Percentiles rank a stretch among this genome's conserved stretches.
These are phyloP conservation scores for Tuber calosporum DNA, from an alignment of 495 filamentous ascomycete genomes.

Conservation along the genomic window DNA sequence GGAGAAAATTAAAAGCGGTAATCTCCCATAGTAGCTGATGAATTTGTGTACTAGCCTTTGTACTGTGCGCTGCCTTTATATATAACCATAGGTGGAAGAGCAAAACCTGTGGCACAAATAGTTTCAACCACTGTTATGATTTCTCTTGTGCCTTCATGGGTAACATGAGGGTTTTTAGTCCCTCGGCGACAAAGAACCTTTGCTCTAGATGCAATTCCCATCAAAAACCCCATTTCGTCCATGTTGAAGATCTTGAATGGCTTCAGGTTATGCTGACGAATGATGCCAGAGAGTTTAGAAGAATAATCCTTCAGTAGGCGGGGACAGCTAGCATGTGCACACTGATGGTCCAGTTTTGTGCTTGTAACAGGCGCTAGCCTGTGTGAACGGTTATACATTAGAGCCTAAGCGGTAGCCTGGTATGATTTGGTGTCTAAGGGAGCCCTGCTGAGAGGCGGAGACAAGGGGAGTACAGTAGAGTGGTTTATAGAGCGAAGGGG, in stretches of 20 bases:
- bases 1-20: constrained; percentile 4
- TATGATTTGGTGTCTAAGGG: no score
- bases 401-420: no score
- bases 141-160: constrained; percentile 13
- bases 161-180: constrained; percentile 5
- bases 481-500: no score
- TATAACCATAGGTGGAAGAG: constrained; percentile 10
- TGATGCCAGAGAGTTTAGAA: neutral
- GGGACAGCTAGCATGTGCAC: no score
- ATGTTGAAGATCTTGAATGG: constrained; percentile 9
- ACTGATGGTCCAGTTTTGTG: no score
- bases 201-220: constrained; percentile 2
- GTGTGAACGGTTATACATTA: no score
- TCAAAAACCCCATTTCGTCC: constrained; percentile 13
- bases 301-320: neutral
- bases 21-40: neutral
- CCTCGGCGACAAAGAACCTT: constrained; percentile 2
- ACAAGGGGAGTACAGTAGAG: no score
- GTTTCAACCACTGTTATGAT: constrained; percentile 16
- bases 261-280: neutral
- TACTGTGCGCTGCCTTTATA: constrained; percentile 12
- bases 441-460: no score
- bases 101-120: constrained; percentile 11
- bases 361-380: no score
- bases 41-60: constrained; percentile 2